These are phyloP conservation scores for Solanum hybrid DNA, from an alignment of 305 asterid species.

Conservation along the genomic window DNA sequence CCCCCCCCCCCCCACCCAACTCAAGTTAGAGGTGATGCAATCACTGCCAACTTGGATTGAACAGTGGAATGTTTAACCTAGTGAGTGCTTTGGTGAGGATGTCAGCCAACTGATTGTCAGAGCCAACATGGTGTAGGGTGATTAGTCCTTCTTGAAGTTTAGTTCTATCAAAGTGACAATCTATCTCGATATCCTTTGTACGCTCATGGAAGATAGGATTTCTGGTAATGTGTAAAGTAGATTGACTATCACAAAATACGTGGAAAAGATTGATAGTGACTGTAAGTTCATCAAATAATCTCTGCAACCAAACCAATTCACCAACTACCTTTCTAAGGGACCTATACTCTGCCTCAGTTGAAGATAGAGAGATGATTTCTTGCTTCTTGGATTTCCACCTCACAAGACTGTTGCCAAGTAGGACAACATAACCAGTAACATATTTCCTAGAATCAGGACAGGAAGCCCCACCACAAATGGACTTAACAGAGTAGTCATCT, in stretches of 20 bases:
- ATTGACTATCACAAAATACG: neutral
- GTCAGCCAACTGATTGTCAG: neutral
- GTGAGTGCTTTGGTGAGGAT: neutral
- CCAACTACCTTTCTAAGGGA: neutral
- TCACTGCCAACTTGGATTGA: neutral
- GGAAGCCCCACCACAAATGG: neutral
- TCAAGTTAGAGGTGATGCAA: neutral
- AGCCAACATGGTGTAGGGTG: neutral
- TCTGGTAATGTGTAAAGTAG: neutral
- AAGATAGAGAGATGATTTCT: neutral
- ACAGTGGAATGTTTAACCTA: neutral
- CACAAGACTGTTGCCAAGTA: neutral
- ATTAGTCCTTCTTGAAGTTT: neutral
- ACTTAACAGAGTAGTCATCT: neutral
- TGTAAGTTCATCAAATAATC: neutral
- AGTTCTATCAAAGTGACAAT: neutral
- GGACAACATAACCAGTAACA: neutral
- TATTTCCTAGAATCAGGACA: neutral
- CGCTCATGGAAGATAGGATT: neutral
- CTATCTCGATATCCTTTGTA: neutral
- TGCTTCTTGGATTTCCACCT: neutral
- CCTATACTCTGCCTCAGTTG: neutral
- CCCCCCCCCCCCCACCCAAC: no score
- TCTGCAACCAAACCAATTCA: neutral
- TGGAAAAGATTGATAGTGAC: neutral